phyloP scores from a whole-genome alignment of 2,329 filamentous ascomycete species.

The Epicoccum sorghinum region DNA sequence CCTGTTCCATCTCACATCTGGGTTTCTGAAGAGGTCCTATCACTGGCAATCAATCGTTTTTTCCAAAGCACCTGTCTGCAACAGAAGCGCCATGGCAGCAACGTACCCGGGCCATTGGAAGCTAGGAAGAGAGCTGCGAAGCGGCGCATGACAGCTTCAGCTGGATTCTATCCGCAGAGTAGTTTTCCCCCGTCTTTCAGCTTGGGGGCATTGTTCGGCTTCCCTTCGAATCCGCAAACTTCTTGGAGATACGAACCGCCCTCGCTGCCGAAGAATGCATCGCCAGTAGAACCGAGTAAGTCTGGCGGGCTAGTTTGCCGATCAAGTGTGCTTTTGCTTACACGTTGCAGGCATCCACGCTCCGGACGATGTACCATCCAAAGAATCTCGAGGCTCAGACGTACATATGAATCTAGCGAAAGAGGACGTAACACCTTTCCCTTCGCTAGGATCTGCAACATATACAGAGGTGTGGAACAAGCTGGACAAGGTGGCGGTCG shows the following conservation, averaged over 20 bases:
- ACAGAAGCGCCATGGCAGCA: slow-evolving; percentile 62
- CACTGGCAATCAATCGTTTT: slow-evolving; percentile 59
- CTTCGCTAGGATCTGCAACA: background rate
- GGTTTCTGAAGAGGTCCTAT: slow-evolving; percentile 65
- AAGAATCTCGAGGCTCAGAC: background rate
- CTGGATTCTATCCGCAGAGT: slow-evolving; percentile 47
- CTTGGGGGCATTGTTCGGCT: slow-evolving; percentile 37
- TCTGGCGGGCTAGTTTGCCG: background rate
- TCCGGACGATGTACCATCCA: background rate
- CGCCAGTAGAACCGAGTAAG: slow-evolving; percentile 28
- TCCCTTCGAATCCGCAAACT: slow-evolving; percentile 27
- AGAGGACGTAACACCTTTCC: background rate
- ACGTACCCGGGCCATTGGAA: slow-evolving; percentile 67
- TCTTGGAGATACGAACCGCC: slow-evolving; percentile 47
- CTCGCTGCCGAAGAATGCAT: slow-evolving; percentile 22
- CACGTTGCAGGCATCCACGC: background rate
- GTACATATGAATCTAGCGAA: background rate
- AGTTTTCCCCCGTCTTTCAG: slow-evolving; percentile 32
- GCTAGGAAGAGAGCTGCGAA: slow-evolving; percentile 62
- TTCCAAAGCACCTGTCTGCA: slow-evolving; percentile 53
- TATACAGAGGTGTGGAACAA: background rate
- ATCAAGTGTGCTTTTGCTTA: background rate
- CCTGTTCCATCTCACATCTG: slow-evolving; percentile 58
- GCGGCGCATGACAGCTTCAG: slow-evolving; percentile 58
- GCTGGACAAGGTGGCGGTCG: background rate